Percentiles rank a stretch among this genome's conserved stretches.
Evolutionary conservation across 2,329 filamentous ascomycete genomes (phyloP).

Genomic region (Botryotinia calthae): DNA sequence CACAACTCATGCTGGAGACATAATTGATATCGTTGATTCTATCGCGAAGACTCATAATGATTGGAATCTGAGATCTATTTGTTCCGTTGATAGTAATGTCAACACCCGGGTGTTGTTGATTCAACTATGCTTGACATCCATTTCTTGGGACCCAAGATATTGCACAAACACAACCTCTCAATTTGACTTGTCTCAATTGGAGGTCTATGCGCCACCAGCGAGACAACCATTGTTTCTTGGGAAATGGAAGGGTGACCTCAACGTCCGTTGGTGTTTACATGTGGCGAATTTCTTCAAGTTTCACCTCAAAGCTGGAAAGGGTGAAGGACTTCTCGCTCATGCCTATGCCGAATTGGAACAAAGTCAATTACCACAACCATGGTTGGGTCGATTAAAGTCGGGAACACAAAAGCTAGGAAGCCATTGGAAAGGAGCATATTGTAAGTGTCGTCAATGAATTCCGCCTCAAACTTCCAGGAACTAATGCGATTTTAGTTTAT

Average conservation of each 20-base stretch:
- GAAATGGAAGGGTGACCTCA: conserved; percentile 40
- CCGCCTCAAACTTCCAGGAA: neutral
- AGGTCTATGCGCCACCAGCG: conserved; percentile 43
- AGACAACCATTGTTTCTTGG: conserved; percentile 44
- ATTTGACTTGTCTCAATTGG: conserved; percentile 47
- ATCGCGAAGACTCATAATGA: conserved; percentile 28
- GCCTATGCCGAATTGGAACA: conserved; percentile 39
- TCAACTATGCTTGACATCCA: conserved; percentile 34
- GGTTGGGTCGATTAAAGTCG: conserved; percentile 41
- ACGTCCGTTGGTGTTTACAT: conserved; percentile 48
- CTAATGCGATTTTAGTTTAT: conserved; percentile 27
- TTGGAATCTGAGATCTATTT: conserved; percentile 9
- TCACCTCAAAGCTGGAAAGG: conserved; percentile 44
- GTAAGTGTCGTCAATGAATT: conserved; percentile 31
- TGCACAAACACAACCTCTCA: conserved; percentile 28
- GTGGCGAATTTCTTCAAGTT: conserved; percentile 53
- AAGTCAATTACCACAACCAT: conserved; percentile 44
- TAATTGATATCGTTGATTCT: conserved; percentile 33
- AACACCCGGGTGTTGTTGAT: conserved; percentile 28
- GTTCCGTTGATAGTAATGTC: conserved; percentile 8
- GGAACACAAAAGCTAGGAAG: conserved; percentile 41
- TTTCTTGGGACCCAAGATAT: conserved; percentile 33
- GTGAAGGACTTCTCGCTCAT: conserved; percentile 39
- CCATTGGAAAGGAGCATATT: conserved; percentile 52
- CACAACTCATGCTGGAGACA: conserved; percentile 15